Evolutionary conservation across 2,329 filamentous ascomycete species (phyloP), one percentile per base, ranked within the genome.

Genomic region (Thielaviopsis musarum): DNA sequence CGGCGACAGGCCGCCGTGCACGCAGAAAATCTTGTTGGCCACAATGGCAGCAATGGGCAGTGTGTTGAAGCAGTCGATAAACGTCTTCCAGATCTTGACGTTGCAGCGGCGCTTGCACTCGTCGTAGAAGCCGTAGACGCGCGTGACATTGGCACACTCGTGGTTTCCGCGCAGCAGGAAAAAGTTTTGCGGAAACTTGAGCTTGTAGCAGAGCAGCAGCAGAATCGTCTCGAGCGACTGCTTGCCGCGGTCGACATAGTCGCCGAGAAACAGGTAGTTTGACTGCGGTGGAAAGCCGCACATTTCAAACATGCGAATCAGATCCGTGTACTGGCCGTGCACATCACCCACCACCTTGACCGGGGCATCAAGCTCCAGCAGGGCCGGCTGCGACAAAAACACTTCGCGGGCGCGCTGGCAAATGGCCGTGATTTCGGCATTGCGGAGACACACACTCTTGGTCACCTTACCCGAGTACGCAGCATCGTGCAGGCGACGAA

Each of bases 311-410:
- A 97, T 88, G 64, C 91, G 84, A 67, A 97, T 94, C 57, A 97
- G 75, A 71, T 97, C 91, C 12, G 90, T 95, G 70, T 95, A 97
- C 71, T 97, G 91, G 56, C 91, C 91, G 69, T 97, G 91, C 15
- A 97, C 89, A 69, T 97, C 91, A 56, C 91, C 91, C 28, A 97
- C 93, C 67, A 98, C 94, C 75, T 98, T 98, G 68, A 98, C 93
- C 0, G 93, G 91, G 4, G 93, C 88, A 63, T 91, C 86, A 53
- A 98, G 79, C 72, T 98, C 93, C 60, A 98, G 74, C 24, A 98
- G 77, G 1, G 93, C 90, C 3, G 93, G 93, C 69, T 98, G 93
- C 5, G 87, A 90, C 7, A 98, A 76, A 64, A 98, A 88, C 10
- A 91, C 80, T 71, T 98, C 93, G 61, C 91, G 82, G 3, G 87